Evolutionary conservation across 768 basidiomycete genomes (phyloP).

Genomic region (Kwoniella pini): DNA sequence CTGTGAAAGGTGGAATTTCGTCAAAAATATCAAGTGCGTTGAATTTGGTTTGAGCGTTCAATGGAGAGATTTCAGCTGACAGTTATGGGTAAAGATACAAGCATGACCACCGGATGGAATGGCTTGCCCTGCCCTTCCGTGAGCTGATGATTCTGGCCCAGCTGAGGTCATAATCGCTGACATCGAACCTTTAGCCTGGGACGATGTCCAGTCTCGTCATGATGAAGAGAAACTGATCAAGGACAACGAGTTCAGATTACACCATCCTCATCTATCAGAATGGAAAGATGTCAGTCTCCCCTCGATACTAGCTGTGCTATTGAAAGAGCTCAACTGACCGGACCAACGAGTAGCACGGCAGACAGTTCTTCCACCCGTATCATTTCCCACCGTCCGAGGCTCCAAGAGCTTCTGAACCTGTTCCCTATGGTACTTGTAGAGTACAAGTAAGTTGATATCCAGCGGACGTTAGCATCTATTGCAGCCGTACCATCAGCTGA

Average conservation of each 20-base stretch:
- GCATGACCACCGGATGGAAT: conserved; percentile 53
- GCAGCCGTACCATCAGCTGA: neutral
- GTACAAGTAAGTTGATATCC: conserved; percentile 32
- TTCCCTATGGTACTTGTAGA: conserved; percentile 44
- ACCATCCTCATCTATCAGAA: conserved; percentile 53
- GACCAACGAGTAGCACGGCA: conserved; percentile 43
- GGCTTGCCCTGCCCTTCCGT: conserved; percentile 53
- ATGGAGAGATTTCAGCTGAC: too few relatives aligned
- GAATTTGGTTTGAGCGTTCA: too few relatives aligned
- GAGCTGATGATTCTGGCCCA: conserved; percentile 13
- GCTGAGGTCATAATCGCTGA: neutral
- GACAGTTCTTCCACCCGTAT: conserved; percentile 53
- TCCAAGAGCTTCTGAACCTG: conserved; percentile 47
- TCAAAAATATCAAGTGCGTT: conserved; percentile 37
- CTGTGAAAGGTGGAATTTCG: conserved; percentile 71
- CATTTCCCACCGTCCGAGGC: conserved; percentile 51
- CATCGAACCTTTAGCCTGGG: conserved; percentile 38
- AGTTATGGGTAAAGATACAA: conserved; percentile 34
- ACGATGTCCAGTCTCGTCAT: conserved; percentile 34
- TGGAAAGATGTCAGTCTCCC: conserved; percentile 49
- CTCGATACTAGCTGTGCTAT: too few relatives aligned
- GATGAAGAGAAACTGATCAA: conserved; percentile 35
- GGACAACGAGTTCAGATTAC: conserved; percentile 43
- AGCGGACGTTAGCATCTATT: conserved; percentile 55
- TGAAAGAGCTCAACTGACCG: too few relatives aligned